Conservation (phyloP, 805 yeast species). For the Schwanniomyces sp. region DNA sequence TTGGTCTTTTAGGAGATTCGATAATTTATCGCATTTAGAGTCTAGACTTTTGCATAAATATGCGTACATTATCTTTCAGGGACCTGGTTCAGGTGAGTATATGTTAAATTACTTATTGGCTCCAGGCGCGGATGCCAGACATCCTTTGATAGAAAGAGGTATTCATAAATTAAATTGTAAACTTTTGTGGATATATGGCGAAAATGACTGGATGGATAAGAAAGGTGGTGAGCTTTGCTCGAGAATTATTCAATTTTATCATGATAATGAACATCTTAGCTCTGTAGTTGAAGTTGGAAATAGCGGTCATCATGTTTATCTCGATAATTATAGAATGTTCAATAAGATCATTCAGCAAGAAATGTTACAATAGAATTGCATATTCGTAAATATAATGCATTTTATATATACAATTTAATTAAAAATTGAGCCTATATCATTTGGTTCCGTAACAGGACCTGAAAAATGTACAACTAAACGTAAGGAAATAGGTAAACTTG, state of each 20-base stretch:
- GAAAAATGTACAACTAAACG: conserved; percentile 19
- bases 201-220: conserved; percentile 62
- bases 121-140: conserved; percentile 88
- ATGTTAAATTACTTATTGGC: conserved; percentile 79
- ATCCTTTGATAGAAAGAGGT: conserved; percentile 58
- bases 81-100: conserved; percentile 91
- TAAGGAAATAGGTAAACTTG: conserved; percentile 47
- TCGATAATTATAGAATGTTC: conserved; percentile 61
- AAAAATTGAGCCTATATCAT: conserved; percentile 1
- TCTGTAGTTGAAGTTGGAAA: conserved; percentile 45
- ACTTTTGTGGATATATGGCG: conserved; percentile 84
- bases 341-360: conserved; percentile 51
- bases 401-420: not conserved
- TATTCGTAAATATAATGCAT: not conserved
- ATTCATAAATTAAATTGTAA: conserved; percentile 56
- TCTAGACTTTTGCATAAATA: conserved; percentile 66
- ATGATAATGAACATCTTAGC: conserved; percentile 15
- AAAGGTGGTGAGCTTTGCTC: conserved; percentile 47
- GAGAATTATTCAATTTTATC: conserved; percentile 24
- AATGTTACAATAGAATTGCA: conserved; percentile 35
- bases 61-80: conserved; percentile 80
- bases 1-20: conserved; percentile 84
- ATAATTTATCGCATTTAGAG: conserved; percentile 49
- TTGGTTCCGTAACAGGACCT: conserved; percentile 25
- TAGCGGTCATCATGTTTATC: conserved; percentile 78